Conservation (phyloP, 352 stramenopile genomes). For the Phytopythium delawarense region DNA sequence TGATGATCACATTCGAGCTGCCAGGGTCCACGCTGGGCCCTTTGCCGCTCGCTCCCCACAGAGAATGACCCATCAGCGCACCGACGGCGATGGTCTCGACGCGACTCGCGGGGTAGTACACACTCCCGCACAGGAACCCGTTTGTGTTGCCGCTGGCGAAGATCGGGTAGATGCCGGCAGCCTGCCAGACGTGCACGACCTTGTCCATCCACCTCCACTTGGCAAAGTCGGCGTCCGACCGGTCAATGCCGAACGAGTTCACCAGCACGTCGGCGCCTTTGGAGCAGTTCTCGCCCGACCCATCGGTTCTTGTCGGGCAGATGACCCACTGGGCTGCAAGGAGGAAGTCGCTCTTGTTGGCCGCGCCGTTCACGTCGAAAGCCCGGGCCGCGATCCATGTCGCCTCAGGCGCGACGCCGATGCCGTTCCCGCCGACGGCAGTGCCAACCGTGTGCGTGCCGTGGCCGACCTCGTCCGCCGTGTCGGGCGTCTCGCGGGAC, state of each 20-base stretch:
- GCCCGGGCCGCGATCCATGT: conserved; percentile 69
- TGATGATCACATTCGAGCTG: conserved; percentile 32
- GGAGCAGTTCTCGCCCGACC: conserved; percentile 39
- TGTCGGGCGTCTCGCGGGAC: conserved; percentile 55
- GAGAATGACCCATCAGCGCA: conserved; percentile 46
- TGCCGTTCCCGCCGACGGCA: conserved; percentile 38
- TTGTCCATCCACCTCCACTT: conserved; percentile 56
- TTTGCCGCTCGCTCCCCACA: conserved; percentile 73
- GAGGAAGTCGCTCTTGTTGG: conserved; percentile 68
- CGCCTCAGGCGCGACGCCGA: conserved; percentile 53
- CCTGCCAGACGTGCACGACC: conserved; percentile 50
- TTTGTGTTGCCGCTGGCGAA: conserved; percentile 75
- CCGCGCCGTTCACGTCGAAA: conserved; percentile 56
- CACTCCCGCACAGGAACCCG: conserved; percentile 62
- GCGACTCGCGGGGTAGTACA: conserved; percentile 59
- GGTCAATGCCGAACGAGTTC: conserved; percentile 64
- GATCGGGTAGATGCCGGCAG: conserved; percentile 42
- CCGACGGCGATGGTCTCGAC: conserved; percentile 56
- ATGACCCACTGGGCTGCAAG: conserved; percentile 61
- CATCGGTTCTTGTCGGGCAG: conserved; percentile 54
- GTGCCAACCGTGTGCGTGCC: conserved; percentile 69
- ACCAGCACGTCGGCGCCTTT: conserved; percentile 60
- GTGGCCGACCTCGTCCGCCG: conserved; percentile 62
- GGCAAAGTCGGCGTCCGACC: conserved; percentile 31
- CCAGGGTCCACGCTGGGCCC: conserved; percentile 39